Base-by-base conservation (phyloP, 176 grass and related monocot species). In the Ensete ventricosum region DNA sequence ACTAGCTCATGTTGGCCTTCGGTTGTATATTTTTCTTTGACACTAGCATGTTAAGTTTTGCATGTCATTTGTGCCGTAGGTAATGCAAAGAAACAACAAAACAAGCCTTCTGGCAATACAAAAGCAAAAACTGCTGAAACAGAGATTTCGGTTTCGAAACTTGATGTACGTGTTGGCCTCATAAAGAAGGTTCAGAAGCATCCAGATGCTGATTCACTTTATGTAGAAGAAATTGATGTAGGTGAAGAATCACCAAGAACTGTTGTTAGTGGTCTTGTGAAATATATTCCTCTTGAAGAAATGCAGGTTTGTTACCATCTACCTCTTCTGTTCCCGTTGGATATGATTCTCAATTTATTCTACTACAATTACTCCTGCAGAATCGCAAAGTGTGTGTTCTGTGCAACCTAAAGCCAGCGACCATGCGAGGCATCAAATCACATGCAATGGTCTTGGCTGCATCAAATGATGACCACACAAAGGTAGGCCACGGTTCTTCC, bases 401-500 rank as follows among this genome's bases (percentile, higher is more conserved):
- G 67, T 99, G 95, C 73, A 99, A 99, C 86, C 73, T 94, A 80
- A 99, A 99, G 71, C 95, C 90, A 0, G 95, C 85, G 60, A 88
- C 90, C 57, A 99, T 94, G 95, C 84, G 88, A 0, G 90, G 95
- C 53, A 98, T 91, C 62, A 99, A 99, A 70, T 94, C 90, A 72
- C 90, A 91, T 81, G 90, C 90, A 3, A 94, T 99, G 95, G 95
- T 99, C 85, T 82, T 99, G 76, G 95, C 95, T 79, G 90, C 95
- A 78, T 99, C 95, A 9, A 94, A 91, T 69, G 88, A 80, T 73
- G 88, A 94, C 14, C 86, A 99, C 86, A 83, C 82, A 9, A 91
- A 91, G 65, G 95, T 99, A 84, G 83, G 69, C 0, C 51, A 72
- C 74, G 25, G n/a, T 63, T 6, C 20, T 20, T 77, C 64, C 4